phyloP scores from a whole-genome alignment of 2,329 filamentous ascomycete species.

The Stagonosporopsis rhizophila region DNA sequence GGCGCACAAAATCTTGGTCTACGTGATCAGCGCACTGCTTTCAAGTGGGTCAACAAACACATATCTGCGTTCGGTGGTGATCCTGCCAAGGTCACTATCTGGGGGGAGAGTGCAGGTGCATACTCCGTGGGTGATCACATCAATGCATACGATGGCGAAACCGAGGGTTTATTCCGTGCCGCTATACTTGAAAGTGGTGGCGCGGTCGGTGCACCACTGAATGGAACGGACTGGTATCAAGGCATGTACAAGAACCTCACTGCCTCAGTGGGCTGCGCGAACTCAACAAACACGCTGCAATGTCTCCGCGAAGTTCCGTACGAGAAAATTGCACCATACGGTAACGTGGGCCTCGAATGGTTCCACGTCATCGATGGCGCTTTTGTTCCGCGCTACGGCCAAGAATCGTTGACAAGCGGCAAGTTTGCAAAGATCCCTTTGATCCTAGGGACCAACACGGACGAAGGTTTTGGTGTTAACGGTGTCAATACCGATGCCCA shows the following conservation, averaged over 20 bases:
- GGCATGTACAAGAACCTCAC: conserved; percentile 42
- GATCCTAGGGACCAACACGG: conserved; percentile 68
- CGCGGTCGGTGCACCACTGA: conserved; percentile 41
- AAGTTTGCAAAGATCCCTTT: conserved; percentile 69
- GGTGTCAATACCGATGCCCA: conserved; percentile 54
- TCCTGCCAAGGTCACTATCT: conserved; percentile 64
- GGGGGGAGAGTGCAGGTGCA: conserved; percentile 67
- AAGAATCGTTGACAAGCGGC: conserved; percentile 50
- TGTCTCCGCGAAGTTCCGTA: conserved; percentile 38
- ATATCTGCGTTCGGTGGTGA: conserved; percentile 63
- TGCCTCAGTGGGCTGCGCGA: conserved; percentile 31
- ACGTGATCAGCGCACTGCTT: conserved; percentile 65
- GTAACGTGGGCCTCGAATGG: conserved; percentile 39
- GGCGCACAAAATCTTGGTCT: conserved; percentile 60
- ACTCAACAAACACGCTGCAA: conserved; percentile 32
- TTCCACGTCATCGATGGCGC: conserved; percentile 41
- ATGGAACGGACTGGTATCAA: conserved; percentile 44
- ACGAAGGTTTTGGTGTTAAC: conserved; percentile 68
- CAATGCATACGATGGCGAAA: conserved; percentile 48
- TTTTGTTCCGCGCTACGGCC: conserved; percentile 40
- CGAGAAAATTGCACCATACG: conserved; percentile 36
- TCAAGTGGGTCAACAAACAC: conserved; percentile 68
- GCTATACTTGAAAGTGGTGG: conserved; percentile 51
- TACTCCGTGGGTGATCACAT: conserved; percentile 59
- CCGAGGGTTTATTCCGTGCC: conserved; percentile 51